These are phyloP conservation scores for Ogataea trehaloabstinens DNA, from an alignment of 805 yeast genomes.

Conservation along the genomic window DNA sequence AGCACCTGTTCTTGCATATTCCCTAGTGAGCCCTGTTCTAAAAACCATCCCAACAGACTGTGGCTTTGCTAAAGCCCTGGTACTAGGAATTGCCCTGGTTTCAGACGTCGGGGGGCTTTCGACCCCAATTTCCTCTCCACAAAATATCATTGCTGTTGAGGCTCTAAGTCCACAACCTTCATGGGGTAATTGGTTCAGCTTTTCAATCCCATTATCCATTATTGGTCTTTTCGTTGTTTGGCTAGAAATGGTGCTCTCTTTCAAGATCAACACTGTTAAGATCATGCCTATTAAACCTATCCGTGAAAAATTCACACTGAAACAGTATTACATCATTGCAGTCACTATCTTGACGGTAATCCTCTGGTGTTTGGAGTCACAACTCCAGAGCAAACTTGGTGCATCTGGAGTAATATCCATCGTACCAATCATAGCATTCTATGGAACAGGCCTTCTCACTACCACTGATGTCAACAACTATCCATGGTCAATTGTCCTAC, in stretches of 20 bases:
- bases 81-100: conserved; percentile 45
- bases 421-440: conserved; percentile 46
- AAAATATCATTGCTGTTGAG: conserved; percentile 53
- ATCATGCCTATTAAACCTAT: conserved; percentile 47
- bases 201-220: conserved; percentile 46
- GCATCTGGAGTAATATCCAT: conserved; percentile 47
- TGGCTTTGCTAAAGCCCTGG: conserved; percentile 29
- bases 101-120: conserved; percentile 57
- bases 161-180: conserved; percentile 51
- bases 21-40: conserved; percentile 48
- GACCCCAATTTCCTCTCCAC: conserved; percentile 54
- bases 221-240: conserved; percentile 40
- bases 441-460: conserved; percentile 48
- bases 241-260: conserved; percentile 54
- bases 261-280: conserved; percentile 47
- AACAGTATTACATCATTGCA: conserved; percentile 41
- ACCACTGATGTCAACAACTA: conserved; percentile 48
- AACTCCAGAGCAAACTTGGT: conserved; percentile 43
- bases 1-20: conserved; percentile 53
- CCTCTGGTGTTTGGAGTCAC: conserved; percentile 47
- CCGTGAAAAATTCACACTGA: conserved; percentile 41
- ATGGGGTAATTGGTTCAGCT: conserved; percentile 58
- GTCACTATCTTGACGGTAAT: conserved; percentile 45
- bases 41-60: conserved; percentile 38
- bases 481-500: conserved; percentile 54